Conservation (phyloP, 2,329 filamentous ascomycete genomes). For the Venturia aucupariae region DNA sequence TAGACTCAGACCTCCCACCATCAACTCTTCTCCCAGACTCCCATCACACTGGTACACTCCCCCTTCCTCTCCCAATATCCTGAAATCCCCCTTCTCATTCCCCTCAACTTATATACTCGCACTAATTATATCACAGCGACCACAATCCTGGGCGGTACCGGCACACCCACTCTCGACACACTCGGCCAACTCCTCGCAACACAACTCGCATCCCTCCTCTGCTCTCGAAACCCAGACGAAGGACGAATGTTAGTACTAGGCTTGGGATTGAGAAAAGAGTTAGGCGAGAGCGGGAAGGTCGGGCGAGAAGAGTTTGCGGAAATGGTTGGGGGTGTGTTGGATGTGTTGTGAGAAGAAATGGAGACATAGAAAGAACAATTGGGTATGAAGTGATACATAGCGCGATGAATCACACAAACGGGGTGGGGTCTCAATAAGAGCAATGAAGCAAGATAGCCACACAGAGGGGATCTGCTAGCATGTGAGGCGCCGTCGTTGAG, state of each 20-base stretch:
- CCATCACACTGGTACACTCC: slow-evolving; percentile 51
- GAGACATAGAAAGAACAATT: neutral
- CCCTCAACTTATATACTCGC: neutral
- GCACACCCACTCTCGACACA: slow-evolving; percentile 62
- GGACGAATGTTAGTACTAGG: slow-evolving; percentile 50
- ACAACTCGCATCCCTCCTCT: slow-evolving; percentile 75
- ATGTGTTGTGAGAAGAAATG: slow-evolving; percentile 12
- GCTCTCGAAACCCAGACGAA: slow-evolving; percentile 58
- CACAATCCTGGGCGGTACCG: slow-evolving; percentile 76
- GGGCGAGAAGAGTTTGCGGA: slow-evolving; percentile 34
- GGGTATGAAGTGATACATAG: neutral
- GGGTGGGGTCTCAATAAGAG: no score
- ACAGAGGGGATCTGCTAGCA: no score
- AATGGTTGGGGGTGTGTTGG: slow-evolving; percentile 34
- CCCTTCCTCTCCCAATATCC: neutral
- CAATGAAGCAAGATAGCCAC: no score
- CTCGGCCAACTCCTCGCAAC: slow-evolving; percentile 82
- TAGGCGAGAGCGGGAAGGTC: slow-evolving; percentile 39
- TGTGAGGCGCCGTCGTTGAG: no score
- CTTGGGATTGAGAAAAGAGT: slow-evolving; percentile 43
- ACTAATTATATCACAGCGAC: slow-evolving; percentile 44
- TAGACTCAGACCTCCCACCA: slow-evolving; percentile 21
- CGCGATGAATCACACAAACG: no score
- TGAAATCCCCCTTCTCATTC: neutral
- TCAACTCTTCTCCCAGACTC: slow-evolving; percentile 59